Percentiles rank a stretch among this genome's conserved stretches.
phyloP scores from a whole-genome alignment of 176 grass and related monocot species.

The Carex cristatella region DNA sequence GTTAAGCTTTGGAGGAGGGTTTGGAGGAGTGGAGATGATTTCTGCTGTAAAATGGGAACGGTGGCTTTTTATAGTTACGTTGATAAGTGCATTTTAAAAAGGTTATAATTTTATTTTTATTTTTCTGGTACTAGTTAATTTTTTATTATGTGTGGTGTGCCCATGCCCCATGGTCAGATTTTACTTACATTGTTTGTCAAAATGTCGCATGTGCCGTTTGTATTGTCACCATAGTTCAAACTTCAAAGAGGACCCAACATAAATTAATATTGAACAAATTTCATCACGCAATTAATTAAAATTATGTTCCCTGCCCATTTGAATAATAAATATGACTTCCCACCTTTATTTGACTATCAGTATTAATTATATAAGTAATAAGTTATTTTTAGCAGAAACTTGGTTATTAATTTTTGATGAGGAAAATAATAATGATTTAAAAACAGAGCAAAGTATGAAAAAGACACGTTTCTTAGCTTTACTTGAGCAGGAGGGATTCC shows the following conservation, averaged over 20 bases:
- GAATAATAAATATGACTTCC: too few species aligned
- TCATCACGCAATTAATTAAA: background rate
- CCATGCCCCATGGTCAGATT: background rate
- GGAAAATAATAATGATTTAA: background rate
- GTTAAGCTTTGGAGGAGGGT: conserved; percentile 29
- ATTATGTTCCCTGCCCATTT: background rate
- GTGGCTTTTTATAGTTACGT: conserved; percentile 31
- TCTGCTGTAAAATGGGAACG: background rate
- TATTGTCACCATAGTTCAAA: background rate
- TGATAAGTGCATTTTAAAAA: background rate
- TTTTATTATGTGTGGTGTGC: background rate
- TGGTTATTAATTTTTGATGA: background rate
- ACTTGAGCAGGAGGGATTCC: conserved; percentile 62
- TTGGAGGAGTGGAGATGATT: background rate
- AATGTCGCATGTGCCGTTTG: background rate
- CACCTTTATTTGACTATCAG: too few species aligned
- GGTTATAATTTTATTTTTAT: background rate
- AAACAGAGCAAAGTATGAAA: background rate
- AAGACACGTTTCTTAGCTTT: conserved; percentile 28
- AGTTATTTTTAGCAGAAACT: background rate
- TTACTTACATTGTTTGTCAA: background rate
- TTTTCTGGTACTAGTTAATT: background rate
- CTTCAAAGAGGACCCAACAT: background rate
- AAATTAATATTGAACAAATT: background rate
- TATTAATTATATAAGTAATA: background rate